These are phyloP conservation scores for Singerocomus inundabilis DNA, from an alignment of 1,284 basidiomycete species.

Conservation along the genomic window DNA sequence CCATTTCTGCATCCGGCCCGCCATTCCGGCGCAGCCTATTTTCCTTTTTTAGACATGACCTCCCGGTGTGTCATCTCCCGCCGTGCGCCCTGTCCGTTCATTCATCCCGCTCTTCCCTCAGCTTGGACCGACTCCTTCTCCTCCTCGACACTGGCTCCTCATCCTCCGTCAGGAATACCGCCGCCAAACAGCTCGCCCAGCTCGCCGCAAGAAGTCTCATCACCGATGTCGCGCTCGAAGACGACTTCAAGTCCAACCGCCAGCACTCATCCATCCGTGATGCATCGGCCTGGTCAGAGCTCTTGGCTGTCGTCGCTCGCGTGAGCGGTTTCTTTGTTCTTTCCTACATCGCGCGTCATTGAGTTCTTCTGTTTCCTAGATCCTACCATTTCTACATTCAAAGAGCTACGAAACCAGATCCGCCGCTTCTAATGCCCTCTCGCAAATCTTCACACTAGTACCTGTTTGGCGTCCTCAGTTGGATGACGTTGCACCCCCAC, in stretches of 20 bases:
- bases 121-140: slow-evolving; percentile 90
- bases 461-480: slow-evolving; percentile 75
- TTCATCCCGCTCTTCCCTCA: slow-evolving; percentile 30
- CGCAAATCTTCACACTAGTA: slow-evolving; percentile 80
- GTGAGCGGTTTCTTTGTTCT: slow-evolving; percentile 40
- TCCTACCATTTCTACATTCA: slow-evolving; percentile 85
- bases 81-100: not conserved
- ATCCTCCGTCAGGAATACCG: slow-evolving; percentile 80
- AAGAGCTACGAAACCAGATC: slow-evolving; percentile 85
- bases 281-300: slow-evolving; percentile 73
- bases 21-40: slow-evolving; percentile 37
- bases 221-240: slow-evolving; percentile 76
- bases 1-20: slow-evolving; percentile 35
- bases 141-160: slow-evolving; percentile 91
- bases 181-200: slow-evolving; percentile 90
- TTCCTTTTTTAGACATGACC: slow-evolving; percentile 55
- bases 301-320: slow-evolving; percentile 79
- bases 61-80: slow-evolving; percentile 50
- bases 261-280: slow-evolving; percentile 60
- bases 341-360: not conserved
- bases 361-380: slow-evolving; percentile 42
- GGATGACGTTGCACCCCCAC: slow-evolving; percentile 14
- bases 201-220: slow-evolving; percentile 81
- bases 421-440: slow-evolving; percentile 82
- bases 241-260: slow-evolving; percentile 70